A percentile compares a stretch with the other conserved stretches of the same genome.
phyloP scores from a whole-genome alignment of 2,329 filamentous ascomycete species.

The Dactylellina haptotyla region DNA sequence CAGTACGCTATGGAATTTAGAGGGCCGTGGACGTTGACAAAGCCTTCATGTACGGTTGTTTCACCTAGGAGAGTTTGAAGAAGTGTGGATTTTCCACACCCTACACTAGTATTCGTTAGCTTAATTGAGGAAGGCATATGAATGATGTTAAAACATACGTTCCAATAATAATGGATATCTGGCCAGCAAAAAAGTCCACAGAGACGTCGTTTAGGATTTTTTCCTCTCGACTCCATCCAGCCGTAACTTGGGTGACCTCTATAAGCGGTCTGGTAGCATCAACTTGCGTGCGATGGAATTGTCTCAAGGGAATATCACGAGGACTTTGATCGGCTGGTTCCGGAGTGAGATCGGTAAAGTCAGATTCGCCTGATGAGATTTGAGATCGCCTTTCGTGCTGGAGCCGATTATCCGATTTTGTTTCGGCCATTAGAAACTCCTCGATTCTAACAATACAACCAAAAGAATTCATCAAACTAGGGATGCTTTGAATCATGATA shows the following conservation, averaged over 20 bases:
- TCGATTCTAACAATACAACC: conserved; percentile 45
- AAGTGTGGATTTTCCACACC: conserved; percentile 64
- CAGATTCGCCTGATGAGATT: neutral
- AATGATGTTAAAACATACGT: conserved; percentile 15
- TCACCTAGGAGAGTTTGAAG: conserved; percentile 62
- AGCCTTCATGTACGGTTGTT: conserved; percentile 59
- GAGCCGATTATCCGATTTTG: conserved; percentile 34
- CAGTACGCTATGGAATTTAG: conserved; percentile 61
- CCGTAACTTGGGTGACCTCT: conserved; percentile 12
- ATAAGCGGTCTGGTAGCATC: conserved; percentile 11
- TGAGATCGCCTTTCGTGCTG: conserved; percentile 6
- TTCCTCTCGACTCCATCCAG: conserved; percentile 30
- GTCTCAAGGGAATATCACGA: conserved; percentile 15
- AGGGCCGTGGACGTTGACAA: conserved; percentile 57
- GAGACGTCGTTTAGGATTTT: conserved; percentile 32
- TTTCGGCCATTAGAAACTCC: conserved; percentile 43
- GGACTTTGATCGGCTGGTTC: neutral
- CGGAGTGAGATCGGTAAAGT: neutral
- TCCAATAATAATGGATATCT: conserved; percentile 25
- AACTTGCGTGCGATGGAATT: conserved; percentile 2
- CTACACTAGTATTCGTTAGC: conserved; percentile 58
- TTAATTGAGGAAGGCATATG: neutral
- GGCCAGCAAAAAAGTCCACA: conserved; percentile 24
- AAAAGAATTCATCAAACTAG: conserved; percentile 32
- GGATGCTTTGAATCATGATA: conserved; percentile 42